Base-by-base conservation (phyloP, 2,329 filamentous ascomycete genomes). In the Fusarium equiseti region DNA sequence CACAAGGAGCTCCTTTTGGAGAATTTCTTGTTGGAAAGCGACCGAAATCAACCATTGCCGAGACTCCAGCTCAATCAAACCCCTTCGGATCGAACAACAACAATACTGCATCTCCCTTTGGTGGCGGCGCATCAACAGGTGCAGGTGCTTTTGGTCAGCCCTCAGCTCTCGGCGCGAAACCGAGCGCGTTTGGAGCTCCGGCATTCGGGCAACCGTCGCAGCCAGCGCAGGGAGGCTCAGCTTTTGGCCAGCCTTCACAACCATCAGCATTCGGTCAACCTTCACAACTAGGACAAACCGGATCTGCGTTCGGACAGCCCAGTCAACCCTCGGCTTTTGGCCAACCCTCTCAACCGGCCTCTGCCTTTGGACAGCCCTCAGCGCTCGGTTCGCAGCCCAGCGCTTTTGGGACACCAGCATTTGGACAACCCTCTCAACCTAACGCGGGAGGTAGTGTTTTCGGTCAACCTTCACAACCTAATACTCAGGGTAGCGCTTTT, bases 191-290 rank as follows among this genome's bases (percentile, higher is more conserved):
- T 56, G 77, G 76, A 11, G 58, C 65, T 7, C 74, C 79, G 16
- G 71, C 70, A 9, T 68, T 72, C 7, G 76, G 82, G 2, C 81
- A 85, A 59, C 73, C 82, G 13, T 79, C 84, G 10, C 81, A 82
- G 56, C 75, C 79, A 42, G 77, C 43, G 74, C 81, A 50, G 60
- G 75, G 48, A 11, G 59, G 69, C 4, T 68, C 72, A 4, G 62
- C 75, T 0, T 80, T 81, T 52, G 76, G 75, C 2, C 77, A 79
- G 52, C 72, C 77, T 15, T 59, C 72, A 11, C 77, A 73, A 50
- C 43, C 76, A 13, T 81, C 77, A 50, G 77, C 80, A 2, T 88
- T 89, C 66, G 83, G 85, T 4, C 81, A 86, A 43, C 67, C 64
- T 3, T 71, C 71, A 15, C 70, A 72, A 32, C 50, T 71, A 6